Evolutionary conservation across 1,284 basidiomycete genomes (phyloP), one percentile per base, ranked within the genome.

Genomic region (Ganoderma lucidum): DNA sequence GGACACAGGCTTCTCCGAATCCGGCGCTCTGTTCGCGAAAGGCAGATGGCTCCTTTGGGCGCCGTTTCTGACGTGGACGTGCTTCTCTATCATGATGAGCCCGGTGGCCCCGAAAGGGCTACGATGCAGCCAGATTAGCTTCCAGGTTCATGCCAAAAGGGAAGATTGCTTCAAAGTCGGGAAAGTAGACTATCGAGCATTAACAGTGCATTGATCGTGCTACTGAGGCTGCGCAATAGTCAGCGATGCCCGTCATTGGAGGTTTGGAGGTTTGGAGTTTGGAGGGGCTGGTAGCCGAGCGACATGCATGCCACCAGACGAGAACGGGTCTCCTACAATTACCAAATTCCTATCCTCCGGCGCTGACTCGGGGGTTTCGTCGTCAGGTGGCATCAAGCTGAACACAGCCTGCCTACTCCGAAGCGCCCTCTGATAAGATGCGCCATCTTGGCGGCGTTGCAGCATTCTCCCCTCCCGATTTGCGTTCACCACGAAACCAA

Each of bases 81-180:
- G 48, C 48, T 53, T 53, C 48, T 53, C 23, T 53, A 53, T 53
- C 48, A 53, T 53, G 48, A 53, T 53, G 48, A 53, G 23, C 23
- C 23, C 23, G 10, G 23, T 3, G 48, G 23, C 10, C 23, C 48
- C 48, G 48, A 53, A 28, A 23, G 23, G 48, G 23, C 48, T 53
- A 23, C 23, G 48, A 28, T 15, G 23, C 48, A 28, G 48, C 23
- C 23, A 23, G 48, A 51, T 19, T n/a, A 4, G 23, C 48, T 23
- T 23, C 23, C 23, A 28, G 48, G 23, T 51, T 28, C 23, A 14
- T 0, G 48, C 23, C 3, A 2, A 9, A 9, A 9, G 19, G n/a
- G 10, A 53, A 10, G 48, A 8, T 23, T 14, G 23, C 48, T 10
- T n/a, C 6, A 48, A 19, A 3, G 45, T 53, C 48, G 48, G 23